Base-by-base conservation (phyloP, 441 rosid genomes). In the Adansonia madagascariensis region DNA sequence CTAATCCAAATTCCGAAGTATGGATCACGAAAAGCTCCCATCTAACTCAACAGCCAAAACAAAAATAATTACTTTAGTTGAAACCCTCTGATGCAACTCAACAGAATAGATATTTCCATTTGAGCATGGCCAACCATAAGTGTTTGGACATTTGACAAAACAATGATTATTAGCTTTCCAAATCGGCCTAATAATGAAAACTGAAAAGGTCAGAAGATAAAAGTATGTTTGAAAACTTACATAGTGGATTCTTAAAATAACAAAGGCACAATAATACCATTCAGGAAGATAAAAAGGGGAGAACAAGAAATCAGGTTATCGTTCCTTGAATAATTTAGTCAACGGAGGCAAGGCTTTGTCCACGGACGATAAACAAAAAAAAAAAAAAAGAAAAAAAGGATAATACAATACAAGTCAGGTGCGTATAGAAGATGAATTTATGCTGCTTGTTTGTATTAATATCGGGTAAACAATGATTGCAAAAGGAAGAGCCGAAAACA, bases 11-110 rank as follows among this genome's bases (percentile, higher is more conserved):
- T 60, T 11, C 20, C 9, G 24, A 61, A 61, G 3, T 61, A 27
- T 11, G 43, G 43, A 27, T 24, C 41, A 61, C 5, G 39, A 27
- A 61, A 61, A 61, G 9, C 9, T 27, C 66, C n/a, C 43, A 11
- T 61, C 17, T 27, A 11, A 27, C 44, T 60, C 8, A 60, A 31
- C 41, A 24, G 15, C 65, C n/a, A 60, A 60, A 60, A 24, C 65
- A 60, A 24, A 59, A 59, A 22, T 1, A 59, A 59, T 59, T 59
- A 59, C 63, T 59, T 59, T 59, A 22, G 61, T 56, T 56, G 52
- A 56, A 56, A 56, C 11, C 65, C 11, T 24, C 6, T 27, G 39
- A 60, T 60, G 65, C 20, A 53, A 53, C 17, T 53, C 59, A 53
- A 53, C 20, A 53, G 15, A 27, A 12, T 3, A 49, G n/a, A 49